Evolutionary conservation across 495 filamentous ascomycete species (phyloP).

Genomic region (Trypethelium eluteriae): DNA sequence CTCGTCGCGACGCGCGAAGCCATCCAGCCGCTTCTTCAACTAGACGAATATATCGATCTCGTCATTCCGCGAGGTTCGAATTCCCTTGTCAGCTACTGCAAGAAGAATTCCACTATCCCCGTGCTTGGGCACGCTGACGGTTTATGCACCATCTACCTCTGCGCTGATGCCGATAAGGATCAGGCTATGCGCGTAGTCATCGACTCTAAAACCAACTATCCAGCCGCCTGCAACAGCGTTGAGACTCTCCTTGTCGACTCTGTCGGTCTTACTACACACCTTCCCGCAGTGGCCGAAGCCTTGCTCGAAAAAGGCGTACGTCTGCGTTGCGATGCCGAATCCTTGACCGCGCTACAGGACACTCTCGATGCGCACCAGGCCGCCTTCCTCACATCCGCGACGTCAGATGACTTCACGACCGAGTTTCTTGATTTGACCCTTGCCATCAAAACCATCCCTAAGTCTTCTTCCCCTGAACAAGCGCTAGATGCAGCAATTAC

Average conservation of each 20-base stretch:
- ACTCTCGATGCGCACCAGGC: conserved; percentile 37
- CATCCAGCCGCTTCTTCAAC: conserved; percentile 71
- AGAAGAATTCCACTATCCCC: conserved; percentile 83
- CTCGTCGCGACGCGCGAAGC: conserved; percentile 86
- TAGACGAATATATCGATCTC: conserved; percentile 83
- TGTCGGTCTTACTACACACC: conserved; percentile 54
- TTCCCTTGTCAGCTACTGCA: conserved; percentile 84
- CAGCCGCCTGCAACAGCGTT: conserved; percentile 90
- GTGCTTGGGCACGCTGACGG: conserved; percentile 96
- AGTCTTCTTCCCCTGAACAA: conserved; percentile 19
- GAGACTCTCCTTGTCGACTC: conserved; percentile 86
- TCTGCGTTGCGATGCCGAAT: conserved; percentile 69
- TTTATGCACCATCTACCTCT: conserved; percentile 83
- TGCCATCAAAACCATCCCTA: conserved; percentile 70
- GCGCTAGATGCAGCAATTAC: conserved; percentile 61
- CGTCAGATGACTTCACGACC: conserved; percentile 67
- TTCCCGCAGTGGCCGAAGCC: conserved; percentile 62
- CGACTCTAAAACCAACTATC: conserved; percentile 89
- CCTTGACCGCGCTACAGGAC: conserved; percentile 51
- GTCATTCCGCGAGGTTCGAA: conserved; percentile 92
- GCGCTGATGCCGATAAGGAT: conserved; percentile 62
- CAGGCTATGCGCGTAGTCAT: conserved; percentile 71
- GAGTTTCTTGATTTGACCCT: conserved; percentile 84
- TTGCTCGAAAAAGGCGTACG: conserved; percentile 69
- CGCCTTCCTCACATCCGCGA: conserved; percentile 53